A percentile compares a stretch with the other conserved stretches of the same genome.
These are phyloP conservation scores for Hypholoma sublateritium DNA, from an alignment of 768 basidiomycete genomes.

Conservation along the genomic window DNA sequence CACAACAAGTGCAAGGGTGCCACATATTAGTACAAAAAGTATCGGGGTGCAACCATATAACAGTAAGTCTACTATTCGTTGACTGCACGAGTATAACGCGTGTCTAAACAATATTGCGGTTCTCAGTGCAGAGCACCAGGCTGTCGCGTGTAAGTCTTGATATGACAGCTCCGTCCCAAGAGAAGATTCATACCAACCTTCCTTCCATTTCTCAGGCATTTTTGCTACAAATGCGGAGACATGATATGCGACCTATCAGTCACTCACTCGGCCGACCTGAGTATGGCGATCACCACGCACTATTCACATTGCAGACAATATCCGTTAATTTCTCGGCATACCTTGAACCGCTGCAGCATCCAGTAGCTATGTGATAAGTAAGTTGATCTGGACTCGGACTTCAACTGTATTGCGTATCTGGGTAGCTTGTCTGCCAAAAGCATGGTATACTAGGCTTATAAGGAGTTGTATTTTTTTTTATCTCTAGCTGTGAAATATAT, in stretches of 20 bases:
- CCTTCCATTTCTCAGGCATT: constrained; percentile 32
- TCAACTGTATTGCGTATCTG: no score
- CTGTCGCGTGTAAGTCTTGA: constrained; percentile 43
- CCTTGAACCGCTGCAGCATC: neutral
- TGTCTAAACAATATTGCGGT: neutral
- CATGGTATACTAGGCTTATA: no score
- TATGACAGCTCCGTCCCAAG: neutral
- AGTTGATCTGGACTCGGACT: no score
- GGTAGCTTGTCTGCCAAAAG: no score
- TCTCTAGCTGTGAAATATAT: no score
- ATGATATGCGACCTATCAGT: constrained; percentile 33
- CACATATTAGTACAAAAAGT: constrained; percentile 48
- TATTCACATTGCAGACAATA: constrained; percentile 15
- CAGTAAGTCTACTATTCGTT: constrained; percentile 32
- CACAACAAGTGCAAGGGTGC: constrained; percentile 30
- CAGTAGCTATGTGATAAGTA: neutral
- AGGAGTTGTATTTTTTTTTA: no score
- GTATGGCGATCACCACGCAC: constrained; percentile 6
- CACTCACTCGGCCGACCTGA: constrained; percentile 5
- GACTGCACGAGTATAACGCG: neutral
- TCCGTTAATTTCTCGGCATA: constrained; percentile 1
- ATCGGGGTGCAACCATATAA: constrained; percentile 60
- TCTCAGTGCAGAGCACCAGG: constrained; percentile 51
- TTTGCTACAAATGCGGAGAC: constrained; percentile 52
- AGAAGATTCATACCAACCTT: neutral